Base-by-base conservation (phyloP, 2,329 filamentous ascomycete species). In the Alternaria conjuncta region DNA sequence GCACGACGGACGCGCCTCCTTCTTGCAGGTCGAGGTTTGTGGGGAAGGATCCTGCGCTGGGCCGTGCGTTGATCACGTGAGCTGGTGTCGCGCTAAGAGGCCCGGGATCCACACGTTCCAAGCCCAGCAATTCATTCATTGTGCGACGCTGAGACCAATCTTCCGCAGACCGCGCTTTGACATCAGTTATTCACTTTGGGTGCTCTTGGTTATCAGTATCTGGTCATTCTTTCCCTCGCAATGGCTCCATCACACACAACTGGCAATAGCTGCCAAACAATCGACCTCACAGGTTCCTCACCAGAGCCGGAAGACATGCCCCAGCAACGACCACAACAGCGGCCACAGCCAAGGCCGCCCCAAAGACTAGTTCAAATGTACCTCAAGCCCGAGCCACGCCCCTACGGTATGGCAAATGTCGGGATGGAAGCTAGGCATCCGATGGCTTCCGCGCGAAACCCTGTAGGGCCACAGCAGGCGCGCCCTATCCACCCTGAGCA, bases 221-320 rank as follows among this genome's bases (percentile, higher is more conserved):
- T 25, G n/a, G 2, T 6, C 28, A 46, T 25, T 63, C 23, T 23
- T 49, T 47, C 15, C 25, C 18, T 18, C 21, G 51, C 12, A 20
- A 65, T 65, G 63, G 51, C 60, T 20, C 43, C 21, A 20, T 44
- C 63, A 46, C 56, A 60, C 21, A 57, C 44, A 55, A 32, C 59
- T n/a, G 41, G 25, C 41, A 41, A 60, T 28, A 47, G 59, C 10
- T 28, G 67, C 12, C 68, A 74, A 20, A 64, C 72, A 5, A 74
- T 75, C 21, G 72, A 75, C 55, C 64, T 75, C 12, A 75, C 74
- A 5, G 71, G 60, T 18, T 64, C 73, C 44, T 73, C 71, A 6
- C 72, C 72, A 7, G 72, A 74, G 47, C 70, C 71, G 4, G 55
- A 58, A 44, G 50, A 56, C 23, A 55, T 55, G 53, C 55, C 47